Evolutionary conservation across 495 filamentous ascomycete species (phyloP).

Genomic region (Lasiosphaeria miniovina): DNA sequence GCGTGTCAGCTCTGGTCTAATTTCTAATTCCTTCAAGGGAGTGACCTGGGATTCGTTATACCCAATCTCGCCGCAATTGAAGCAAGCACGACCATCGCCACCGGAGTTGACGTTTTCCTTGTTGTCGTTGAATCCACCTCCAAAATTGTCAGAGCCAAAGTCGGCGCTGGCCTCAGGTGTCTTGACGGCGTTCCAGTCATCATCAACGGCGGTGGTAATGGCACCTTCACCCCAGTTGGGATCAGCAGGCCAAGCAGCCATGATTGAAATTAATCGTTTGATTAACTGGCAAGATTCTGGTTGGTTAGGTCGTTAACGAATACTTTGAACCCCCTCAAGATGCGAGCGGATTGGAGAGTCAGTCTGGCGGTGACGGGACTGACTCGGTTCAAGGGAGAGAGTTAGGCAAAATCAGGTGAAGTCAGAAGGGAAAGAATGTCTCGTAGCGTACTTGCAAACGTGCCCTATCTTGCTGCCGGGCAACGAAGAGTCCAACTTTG

Average conservation of each 20-base stretch:
- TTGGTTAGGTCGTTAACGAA: neutral
- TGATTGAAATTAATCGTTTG: neutral
- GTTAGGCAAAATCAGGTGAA: too few relatives aligned
- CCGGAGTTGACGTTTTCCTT: slow-evolving; percentile 49
- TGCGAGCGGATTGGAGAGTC: too few relatives aligned
- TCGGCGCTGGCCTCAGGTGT: neutral
- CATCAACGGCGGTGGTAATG: neutral
- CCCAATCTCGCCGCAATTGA: slow-evolving; percentile 76
- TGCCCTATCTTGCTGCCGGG: too few relatives aligned
- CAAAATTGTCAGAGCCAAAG: neutral
- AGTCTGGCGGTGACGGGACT: too few relatives aligned
- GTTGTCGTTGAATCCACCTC: neutral
- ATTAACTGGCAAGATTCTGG: neutral
- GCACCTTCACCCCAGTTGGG: neutral
- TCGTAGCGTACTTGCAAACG: too few relatives aligned
- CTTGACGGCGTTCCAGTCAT: neutral
- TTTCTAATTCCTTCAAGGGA: neutral
- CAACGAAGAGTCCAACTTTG: too few relatives aligned
- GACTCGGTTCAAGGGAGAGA: too few relatives aligned
- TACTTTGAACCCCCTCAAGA: too few relatives aligned
- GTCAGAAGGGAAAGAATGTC: too few relatives aligned
- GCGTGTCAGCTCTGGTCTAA: slow-evolving; percentile 14
- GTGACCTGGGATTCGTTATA: slow-evolving; percentile 31
- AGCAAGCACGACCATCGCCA: slow-evolving; percentile 60
- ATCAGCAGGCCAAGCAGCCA: neutral